Evolutionary conservation across 352 stramenopile genomes (phyloP).

Genomic region (Phytophthora capsici): DNA sequence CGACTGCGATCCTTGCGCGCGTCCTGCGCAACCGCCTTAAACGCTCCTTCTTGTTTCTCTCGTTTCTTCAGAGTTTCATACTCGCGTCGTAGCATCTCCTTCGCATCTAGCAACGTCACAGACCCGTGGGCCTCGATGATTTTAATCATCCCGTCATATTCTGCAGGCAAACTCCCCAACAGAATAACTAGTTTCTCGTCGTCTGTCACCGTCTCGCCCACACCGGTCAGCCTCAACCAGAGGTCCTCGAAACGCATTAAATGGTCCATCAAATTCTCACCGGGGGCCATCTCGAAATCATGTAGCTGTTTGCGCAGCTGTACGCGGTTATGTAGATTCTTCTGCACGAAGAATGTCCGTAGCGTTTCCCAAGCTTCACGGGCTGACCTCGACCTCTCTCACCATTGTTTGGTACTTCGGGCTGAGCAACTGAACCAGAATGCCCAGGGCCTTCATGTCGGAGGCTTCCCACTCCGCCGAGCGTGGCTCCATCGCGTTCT

Average conservation of each 20-base stretch:
- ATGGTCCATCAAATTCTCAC: conserved; percentile 5
- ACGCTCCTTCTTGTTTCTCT: neutral
- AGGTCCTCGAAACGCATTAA: conserved; percentile 8
- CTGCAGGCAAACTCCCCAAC: conserved; percentile 4
- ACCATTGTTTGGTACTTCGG: conserved; percentile 11
- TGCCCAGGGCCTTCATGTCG: neutral
- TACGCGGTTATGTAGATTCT: conserved; percentile 12
- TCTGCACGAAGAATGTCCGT: conserved; percentile 9
- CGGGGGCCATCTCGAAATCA: neutral
- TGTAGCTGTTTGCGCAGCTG: conserved; percentile 16
- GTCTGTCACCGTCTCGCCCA: neutral
- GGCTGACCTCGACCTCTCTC: neutral
- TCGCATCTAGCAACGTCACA: neutral
- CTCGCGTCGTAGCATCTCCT: conserved; percentile 5
- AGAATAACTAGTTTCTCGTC: conserved; percentile 15
- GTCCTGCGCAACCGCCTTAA: neutral
- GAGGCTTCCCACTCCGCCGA: neutral
- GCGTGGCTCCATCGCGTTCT: no score
- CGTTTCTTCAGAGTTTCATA: neutral
- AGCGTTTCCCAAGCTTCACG: conserved; percentile 10
- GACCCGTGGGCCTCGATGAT: neutral
- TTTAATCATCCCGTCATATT: conserved; percentile 7
- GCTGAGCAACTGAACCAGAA: neutral
- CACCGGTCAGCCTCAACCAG: neutral
- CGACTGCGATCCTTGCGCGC: no score